A percentile compares a stretch with the other conserved stretches of the same genome.
Conservation (phyloP, 208 protist species). For the Angomonas ambiguus region DNA sequence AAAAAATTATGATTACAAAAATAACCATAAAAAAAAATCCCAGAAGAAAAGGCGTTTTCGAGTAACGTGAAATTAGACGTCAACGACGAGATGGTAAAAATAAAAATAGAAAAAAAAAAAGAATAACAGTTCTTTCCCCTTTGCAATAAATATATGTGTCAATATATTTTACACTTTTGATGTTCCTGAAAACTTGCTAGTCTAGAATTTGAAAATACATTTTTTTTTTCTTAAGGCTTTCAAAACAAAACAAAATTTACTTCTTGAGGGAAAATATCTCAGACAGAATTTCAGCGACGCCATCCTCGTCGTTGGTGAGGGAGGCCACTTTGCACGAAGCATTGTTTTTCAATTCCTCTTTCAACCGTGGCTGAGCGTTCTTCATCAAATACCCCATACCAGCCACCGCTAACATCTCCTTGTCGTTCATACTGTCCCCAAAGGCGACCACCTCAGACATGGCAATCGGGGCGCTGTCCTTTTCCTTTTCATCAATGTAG, state of each 20-base stretch:
- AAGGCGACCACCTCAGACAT: constrained; percentile 35
- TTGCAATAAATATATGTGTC: too few species aligned
- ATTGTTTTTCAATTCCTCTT: constrained; percentile 18
- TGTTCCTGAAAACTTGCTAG: too few species aligned
- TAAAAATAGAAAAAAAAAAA: too few species aligned
- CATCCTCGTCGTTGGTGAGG: constrained; percentile 33
- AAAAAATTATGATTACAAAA: too few species aligned
- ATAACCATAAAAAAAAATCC: too few species aligned
- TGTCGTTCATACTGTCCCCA: constrained; percentile 69
- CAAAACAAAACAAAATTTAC: not conserved
- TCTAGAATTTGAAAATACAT: too few species aligned
- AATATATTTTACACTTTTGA: too few species aligned
- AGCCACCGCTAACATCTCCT: constrained; percentile 32
- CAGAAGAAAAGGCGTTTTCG: too few species aligned
- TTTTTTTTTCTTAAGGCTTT: too few species aligned
- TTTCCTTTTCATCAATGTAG: not conserved
- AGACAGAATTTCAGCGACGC: constrained; percentile 50
- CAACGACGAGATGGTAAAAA: too few species aligned
- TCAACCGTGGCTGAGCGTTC: constrained; percentile 42
- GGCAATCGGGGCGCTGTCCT: constrained; percentile 2
- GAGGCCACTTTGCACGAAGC: not conserved
- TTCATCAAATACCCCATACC: constrained; percentile 50
- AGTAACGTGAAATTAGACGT: too few species aligned
- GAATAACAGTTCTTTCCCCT: too few species aligned
- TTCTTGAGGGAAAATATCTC: not conserved